phyloP scores from a whole-genome alignment of 352 stramenopile genomes.

The Globisporangium solare region DNA sequence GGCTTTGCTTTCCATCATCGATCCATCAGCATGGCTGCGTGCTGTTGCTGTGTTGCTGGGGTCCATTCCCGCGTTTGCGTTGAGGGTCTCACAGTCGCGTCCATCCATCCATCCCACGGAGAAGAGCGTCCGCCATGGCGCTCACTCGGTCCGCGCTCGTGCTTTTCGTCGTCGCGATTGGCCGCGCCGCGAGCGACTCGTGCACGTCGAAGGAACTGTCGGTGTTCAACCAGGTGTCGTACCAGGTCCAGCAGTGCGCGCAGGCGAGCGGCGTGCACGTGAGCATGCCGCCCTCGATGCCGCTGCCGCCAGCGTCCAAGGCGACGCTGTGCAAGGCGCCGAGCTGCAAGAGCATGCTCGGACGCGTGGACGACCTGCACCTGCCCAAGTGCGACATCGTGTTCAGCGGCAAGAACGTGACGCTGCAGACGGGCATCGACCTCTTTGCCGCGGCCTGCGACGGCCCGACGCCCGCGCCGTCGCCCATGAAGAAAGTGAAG shows the following conservation, averaged over 20 bases:
- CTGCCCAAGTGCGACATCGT: constrained; percentile 42
- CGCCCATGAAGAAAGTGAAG: constrained; percentile 41
- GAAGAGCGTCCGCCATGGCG: constrained; percentile 1
- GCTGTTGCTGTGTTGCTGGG: background rate
- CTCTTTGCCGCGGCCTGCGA: constrained; percentile 42
- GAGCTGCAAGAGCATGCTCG: constrained; percentile 49
- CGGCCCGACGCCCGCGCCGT: constrained; percentile 21
- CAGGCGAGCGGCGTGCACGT: constrained; percentile 36
- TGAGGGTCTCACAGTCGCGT: no score
- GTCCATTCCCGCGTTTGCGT: background rate
- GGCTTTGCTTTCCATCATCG: no score
- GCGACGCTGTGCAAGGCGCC: constrained; percentile 35
- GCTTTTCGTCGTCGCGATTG: background rate
- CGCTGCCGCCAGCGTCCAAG: constrained; percentile 26
- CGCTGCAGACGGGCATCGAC: constrained; percentile 43
- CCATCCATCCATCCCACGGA: no score
- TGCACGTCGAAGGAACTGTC: constrained; percentile 35
- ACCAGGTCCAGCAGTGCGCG: constrained; percentile 32
- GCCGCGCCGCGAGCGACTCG: constrained; percentile 4
- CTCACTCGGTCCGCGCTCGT: background rate
- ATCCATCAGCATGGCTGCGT: background rate
- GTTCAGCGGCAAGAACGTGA: constrained; percentile 47
- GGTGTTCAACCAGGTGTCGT: constrained; percentile 40
- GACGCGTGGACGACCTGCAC: constrained; percentile 47
- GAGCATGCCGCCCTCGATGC: constrained; percentile 27